A percentile compares a stretch with the other conserved stretches of the same genome.
Conservation (phyloP, 495 filamentous ascomycete genomes). For the Trichocladium uniseriatum region DNA sequence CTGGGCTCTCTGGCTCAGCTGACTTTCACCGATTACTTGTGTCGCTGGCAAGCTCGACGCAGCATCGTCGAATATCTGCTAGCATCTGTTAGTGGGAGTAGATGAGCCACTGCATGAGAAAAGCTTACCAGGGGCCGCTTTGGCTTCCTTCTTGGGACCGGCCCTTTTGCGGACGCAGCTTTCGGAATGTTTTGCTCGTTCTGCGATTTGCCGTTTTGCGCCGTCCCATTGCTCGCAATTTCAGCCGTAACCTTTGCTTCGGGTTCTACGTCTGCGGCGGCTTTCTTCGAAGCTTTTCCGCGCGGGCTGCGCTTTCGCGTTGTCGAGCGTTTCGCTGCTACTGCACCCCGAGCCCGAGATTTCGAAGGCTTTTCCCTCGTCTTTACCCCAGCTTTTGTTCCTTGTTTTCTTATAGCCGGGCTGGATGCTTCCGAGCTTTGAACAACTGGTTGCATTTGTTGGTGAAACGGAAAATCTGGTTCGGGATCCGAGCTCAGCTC, state of each 20-base stretch:
- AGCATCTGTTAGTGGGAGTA: not conserved
- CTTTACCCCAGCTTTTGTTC: not conserved
- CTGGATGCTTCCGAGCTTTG: not conserved
- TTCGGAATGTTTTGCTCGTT: not conserved
- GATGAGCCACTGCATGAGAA: not conserved
- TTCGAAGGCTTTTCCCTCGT: not conserved
- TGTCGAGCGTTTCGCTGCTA: not conserved
- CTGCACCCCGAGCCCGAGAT: not conserved
- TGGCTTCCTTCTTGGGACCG: slow-evolving; percentile 11
- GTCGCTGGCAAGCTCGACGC: slow-evolving; percentile 15
- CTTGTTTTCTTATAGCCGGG: not conserved
- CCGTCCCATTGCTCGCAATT: not conserved
- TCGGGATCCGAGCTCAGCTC: not conserved
- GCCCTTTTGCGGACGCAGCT: not conserved
- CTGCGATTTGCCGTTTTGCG: not conserved
- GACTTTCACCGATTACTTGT: slow-evolving; percentile 14
- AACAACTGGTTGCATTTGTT: not conserved
- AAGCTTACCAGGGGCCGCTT: slow-evolving; percentile 16
- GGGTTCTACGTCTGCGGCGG: not conserved
- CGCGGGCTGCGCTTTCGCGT: not conserved
- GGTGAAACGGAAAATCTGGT: not conserved
- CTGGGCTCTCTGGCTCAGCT: slow-evolving; percentile 1
- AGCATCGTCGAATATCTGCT: slow-evolving; percentile 16
- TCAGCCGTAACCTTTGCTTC: not conserved
- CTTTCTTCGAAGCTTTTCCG: not conserved